phyloP scores from a whole-genome alignment of 306 rosid genomes.

The Echinosophora koreensis region DNA sequence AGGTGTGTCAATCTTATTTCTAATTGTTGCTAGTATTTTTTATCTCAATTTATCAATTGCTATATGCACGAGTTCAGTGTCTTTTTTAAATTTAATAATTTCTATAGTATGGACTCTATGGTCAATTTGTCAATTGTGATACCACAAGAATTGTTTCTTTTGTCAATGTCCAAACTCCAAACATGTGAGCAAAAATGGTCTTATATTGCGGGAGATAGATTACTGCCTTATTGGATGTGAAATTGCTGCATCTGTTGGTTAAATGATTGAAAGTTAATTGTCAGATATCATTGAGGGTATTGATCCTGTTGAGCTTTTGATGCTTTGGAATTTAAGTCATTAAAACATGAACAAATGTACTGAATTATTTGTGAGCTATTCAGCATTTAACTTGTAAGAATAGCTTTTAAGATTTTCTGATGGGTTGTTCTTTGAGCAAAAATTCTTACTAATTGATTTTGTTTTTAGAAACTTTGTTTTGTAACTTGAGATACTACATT shows the following conservation, averaged over 20 bases:
- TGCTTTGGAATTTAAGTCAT: conserved; percentile 14
- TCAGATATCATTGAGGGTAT: neutral
- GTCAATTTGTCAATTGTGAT: conserved; percentile 21
- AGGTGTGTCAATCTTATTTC: conserved; percentile 60
- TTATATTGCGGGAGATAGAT: neutral
- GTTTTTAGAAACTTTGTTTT: conserved; percentile 6
- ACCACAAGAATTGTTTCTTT: conserved; percentile 2
- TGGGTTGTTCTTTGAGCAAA: conserved; percentile 10
- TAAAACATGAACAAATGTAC: neutral
- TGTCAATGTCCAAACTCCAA: neutral
- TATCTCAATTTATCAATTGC: conserved; percentile 9
- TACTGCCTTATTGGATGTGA: conserved; percentile 6
- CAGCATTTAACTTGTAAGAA: neutral
- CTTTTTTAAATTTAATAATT: conserved; percentile 2
- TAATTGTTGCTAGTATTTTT: neutral
- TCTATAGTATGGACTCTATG: neutral
- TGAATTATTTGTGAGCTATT: conserved; percentile 17
- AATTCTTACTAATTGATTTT: conserved; percentile 1
- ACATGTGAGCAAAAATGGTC: neutral
- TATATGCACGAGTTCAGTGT: conserved; percentile 16
- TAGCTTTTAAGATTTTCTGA: conserved; percentile 14
- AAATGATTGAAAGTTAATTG: neutral
- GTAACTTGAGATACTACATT: neutral
- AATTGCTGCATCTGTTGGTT: conserved; percentile 30
- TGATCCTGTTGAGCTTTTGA: conserved; percentile 12